Evolutionary conservation across 768 basidiomycete genomes (phyloP), one percentile per base, ranked within the genome.

Genomic region (Scleroderma citrinum): DNA sequence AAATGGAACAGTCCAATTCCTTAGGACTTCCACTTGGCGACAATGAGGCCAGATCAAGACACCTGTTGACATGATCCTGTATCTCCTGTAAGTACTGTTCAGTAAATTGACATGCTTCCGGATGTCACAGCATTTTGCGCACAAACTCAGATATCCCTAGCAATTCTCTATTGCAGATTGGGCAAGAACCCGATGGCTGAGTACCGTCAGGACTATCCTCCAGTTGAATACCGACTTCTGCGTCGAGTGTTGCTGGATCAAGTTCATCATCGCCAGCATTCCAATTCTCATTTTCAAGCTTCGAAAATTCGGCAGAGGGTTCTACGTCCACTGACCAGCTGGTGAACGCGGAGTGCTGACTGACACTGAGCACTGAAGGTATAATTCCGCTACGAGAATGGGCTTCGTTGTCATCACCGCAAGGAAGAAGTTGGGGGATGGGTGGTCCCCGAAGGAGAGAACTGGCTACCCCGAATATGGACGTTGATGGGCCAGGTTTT

Each of bases 201-300:
- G 17, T 24, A 51, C 14, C 56, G 45, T 35, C 45, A 39, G 2
- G 31, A 47, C 32, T 7, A 36, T 23, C 37, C 48, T 8, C 55
- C 53, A 73, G 57, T 17, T 49, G 59, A 11, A 65, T 55, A 20
- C 65, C 63, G 4, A 59, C 54, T 21, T 59, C 56, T 32, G 59
- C 57, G 17, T 66, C 67, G 12, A 58, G 59, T 10, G 54, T 58
- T 13, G 68, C 66, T 47, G 68, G 59, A 17, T 64, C 65, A 7
- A 75, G 63, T 62, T 85, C 90, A 54, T 92, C 90, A 56, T 91
- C 88, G 11, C 80, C 86, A 57, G 71, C 81, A 37, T 71, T 78
- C 87, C 88, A 90, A 7, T 81, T 80, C 29, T 76, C 34, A 48
- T 65, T 64, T 12, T 49, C 56, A 16, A 37, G 24, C 19, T n/a